Evolutionary conservation across 1,284 basidiomycete genomes (phyloP), one percentile per base, ranked within the genome.

Genomic region (Trichosporon coremiiforme): DNA sequence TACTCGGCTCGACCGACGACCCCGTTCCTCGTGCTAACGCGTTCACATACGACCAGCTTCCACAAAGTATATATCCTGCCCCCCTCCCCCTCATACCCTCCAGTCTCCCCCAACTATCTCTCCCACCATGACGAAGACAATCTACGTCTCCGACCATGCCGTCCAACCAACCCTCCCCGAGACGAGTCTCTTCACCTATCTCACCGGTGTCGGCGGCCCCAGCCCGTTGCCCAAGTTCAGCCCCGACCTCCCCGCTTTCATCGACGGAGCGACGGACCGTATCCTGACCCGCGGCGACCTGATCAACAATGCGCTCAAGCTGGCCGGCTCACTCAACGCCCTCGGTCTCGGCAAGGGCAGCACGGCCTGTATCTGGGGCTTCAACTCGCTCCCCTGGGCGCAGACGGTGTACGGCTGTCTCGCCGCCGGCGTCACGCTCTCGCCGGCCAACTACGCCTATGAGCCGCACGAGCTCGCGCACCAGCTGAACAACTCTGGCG

Each of bases 351-450:
- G 75, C 57, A 70, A 74, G 38, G 79, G 80, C 22, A 77, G 81
- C 47, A 75, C 78, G 1, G 77, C 75, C 5, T 77, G 77, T 50
- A 72, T 84, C 47, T 84, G 82, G 70, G 76, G 81, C 13, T 74
- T 84, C 6, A 92, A 92, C 78, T 87, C 85, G 13, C 75, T 92
- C 35, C 84, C 85, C 29, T 91, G 88, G 86, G 88, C 90, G 0
- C 83, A 90, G 64, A 85, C 87, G 13, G 76, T 89, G 6, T 86
- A 88, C 55, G 91, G 88, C 2, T 75, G 85, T 86, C 75, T 82
- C 66, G 79, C 80, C 1, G 74, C 75, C 1, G 78, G 77, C 2
- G 67, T 77, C 17, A 70, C 79, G 7, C 75, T 77, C 5, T 79
- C 79, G 10, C 79, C 80, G 4, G 79, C 77, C 6, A 83, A 81